These are phyloP conservation scores for Rhizopus arrhizus DNA, from an alignment of 371 early-diverging fungal genomes.

Conservation along the genomic window DNA sequence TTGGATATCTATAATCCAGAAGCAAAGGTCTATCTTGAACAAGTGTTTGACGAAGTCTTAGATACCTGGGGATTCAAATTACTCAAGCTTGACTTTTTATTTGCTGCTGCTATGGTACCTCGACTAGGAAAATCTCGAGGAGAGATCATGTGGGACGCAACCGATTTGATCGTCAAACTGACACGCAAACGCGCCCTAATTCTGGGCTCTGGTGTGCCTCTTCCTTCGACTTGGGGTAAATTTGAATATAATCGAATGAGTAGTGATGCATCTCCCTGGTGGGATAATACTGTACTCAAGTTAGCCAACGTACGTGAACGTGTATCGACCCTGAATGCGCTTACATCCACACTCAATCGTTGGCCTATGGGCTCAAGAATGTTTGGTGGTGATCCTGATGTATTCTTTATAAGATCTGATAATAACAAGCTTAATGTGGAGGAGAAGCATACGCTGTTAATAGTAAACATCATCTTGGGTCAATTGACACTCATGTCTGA, in stretches of 20 bases:
- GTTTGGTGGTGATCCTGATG: conserved; percentile 68
- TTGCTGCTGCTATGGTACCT: conserved; percentile 63
- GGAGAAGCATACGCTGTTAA: conserved; percentile 54
- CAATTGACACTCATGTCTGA: conserved; percentile 61
- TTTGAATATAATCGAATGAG: conserved; percentile 64
- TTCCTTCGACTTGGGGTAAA: conserved; percentile 52
- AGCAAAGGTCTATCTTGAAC: conserved; percentile 48
- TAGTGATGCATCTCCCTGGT: conserved; percentile 59
- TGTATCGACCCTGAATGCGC: conserved; percentile 57
- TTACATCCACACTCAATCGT: conserved; percentile 53
- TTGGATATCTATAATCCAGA: conserved; percentile 55
- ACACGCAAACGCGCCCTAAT: conserved; percentile 48
- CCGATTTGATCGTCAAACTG: conserved; percentile 51
- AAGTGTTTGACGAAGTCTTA: conserved; percentile 53
- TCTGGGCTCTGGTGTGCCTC: conserved; percentile 61
- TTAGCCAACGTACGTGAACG: conserved; percentile 59
- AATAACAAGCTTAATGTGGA: conserved; percentile 50
- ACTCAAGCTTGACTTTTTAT: conserved; percentile 64
- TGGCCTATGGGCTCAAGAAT: conserved; percentile 59
- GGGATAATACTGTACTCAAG: conserved; percentile 31
- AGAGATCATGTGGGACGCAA: conserved; percentile 64
- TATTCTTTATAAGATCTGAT: conserved; percentile 54
- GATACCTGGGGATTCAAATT: conserved; percentile 58
- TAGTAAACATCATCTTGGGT: conserved; percentile 57
- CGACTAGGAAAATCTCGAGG: conserved; percentile 57